These are phyloP conservation scores for Suillus luteus DNA, from an alignment of 768 basidiomycete species.

Conservation along the genomic window DNA sequence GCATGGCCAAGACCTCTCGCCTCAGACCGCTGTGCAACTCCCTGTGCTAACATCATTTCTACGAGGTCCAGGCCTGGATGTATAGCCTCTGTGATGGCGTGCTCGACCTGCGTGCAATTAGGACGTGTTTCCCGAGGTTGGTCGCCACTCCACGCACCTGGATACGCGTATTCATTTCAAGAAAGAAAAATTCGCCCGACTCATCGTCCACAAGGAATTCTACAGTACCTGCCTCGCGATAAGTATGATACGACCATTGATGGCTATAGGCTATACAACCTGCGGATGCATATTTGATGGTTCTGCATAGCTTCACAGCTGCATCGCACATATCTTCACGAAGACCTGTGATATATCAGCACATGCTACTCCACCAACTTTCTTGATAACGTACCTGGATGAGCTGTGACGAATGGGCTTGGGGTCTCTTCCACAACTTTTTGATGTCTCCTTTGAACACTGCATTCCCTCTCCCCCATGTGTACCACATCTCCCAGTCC, in stretches of 20 bases:
- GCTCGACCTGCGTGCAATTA: constrained; percentile 52
- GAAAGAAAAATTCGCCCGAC: constrained; percentile 59
- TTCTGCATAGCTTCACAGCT: constrained; percentile 49
- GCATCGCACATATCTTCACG: constrained; percentile 52
- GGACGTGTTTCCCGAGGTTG: neutral
- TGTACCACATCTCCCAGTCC: constrained; percentile 59
- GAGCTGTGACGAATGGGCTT: constrained; percentile 53
- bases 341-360: constrained; percentile 36
- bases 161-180: constrained; percentile 73
- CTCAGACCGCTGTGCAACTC: constrained; percentile 37
- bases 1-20: constrained; percentile 19
- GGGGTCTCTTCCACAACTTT: constrained; percentile 74
- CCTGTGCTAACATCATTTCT: constrained; percentile 65
- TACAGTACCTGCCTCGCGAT: constrained; percentile 51
- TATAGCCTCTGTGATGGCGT: constrained; percentile 60
- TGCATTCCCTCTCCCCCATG: constrained; percentile 73
- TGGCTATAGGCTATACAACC: constrained; percentile 36
- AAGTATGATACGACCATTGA: neutral
- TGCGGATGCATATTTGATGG: constrained; percentile 59
- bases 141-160: constrained; percentile 38
- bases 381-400: constrained; percentile 41
- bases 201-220: constrained; percentile 64
- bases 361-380: neutral
- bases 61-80: constrained; percentile 62
- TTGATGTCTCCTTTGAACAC: constrained; percentile 67